phyloP scores from a whole-genome alignment of 2,329 filamentous ascomycete genomes.

The Beauveria sp. region DNA sequence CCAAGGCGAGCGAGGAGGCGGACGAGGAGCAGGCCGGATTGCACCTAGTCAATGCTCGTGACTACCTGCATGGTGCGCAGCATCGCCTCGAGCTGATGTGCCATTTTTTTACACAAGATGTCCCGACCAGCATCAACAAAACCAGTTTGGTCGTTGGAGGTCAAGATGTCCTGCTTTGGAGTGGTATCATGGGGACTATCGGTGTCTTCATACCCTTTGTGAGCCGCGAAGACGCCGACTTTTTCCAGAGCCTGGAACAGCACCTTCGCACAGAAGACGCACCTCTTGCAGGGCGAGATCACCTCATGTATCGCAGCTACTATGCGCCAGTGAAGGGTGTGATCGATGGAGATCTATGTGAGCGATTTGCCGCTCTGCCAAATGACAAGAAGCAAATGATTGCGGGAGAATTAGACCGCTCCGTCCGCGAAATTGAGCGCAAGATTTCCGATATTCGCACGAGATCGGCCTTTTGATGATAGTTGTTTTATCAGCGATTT shows the following conservation, averaged over 20 bases:
- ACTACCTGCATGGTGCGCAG: conserved; percentile 83
- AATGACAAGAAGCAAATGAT: conserved; percentile 94
- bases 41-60: conserved; percentile 82
- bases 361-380: conserved; percentile 76
- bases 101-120: conserved; percentile 86
- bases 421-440: conserved; percentile 86
- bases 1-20: conserved; percentile 78
- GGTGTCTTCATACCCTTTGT: conserved; percentile 90
- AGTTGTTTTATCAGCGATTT: conserved; percentile 10
- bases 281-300: conserved; percentile 84
- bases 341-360: conserved; percentile 94
- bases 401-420: conserved; percentile 84
- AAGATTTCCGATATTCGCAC: conserved; percentile 65
- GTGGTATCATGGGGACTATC: conserved; percentile 87
- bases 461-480: conserved; percentile 47
- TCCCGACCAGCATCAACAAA: conserved; percentile 85
- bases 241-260: conserved; percentile 90
- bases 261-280: conserved; percentile 81
- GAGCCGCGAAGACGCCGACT: conserved; percentile 88
- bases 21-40: conserved; percentile 88
- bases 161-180: conserved; percentile 87
- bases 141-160: conserved; percentile 85
- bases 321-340: conserved; percentile 95
- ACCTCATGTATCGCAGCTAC: conserved; percentile 91
- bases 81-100: conserved; percentile 78